Evolutionary conservation across 2,329 filamentous ascomycete genomes (phyloP), one percentile per base, ranked within the genome.

Genomic region (Laburnicola sp.): DNA sequence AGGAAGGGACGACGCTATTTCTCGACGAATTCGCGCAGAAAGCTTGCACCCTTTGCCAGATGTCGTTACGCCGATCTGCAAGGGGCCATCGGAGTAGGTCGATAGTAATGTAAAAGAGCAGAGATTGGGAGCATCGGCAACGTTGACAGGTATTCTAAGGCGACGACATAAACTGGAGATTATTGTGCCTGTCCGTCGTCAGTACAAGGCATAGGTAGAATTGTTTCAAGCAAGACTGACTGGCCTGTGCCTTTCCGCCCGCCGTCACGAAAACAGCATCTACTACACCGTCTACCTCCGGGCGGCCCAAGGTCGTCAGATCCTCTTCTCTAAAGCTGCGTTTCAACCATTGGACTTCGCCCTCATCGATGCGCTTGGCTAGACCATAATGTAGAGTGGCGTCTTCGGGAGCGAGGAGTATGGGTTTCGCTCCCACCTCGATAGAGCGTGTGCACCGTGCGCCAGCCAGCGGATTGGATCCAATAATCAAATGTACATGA

Each of bases 11-110:
- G 91, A 82, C 2, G 90, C 88, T 54, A 99, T 88, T 65, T 97
- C 94, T 50, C 94, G 83, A 11, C 92, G 85, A 63, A 99, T 90
- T 25, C 94, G 83, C 7, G 91, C 90, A 4, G 94, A 90, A 27
- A 99, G 82, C 74, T 96, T 97, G 78, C 94, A 97, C 1, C 94
- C 94, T 63, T 89, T 87, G 21, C 94, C 93, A 51, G 95, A 97
- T 0, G 94, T 97, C 2, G 94, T 97, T 51, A 99, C 88, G 55
- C 94, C 94, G 54, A 99, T 87, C 70, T 97, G 94, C 35, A 99
- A 80, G 7, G 94, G 93, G 0, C 94, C 94, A 66, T 97, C 92
- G 48, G 83, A 86, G 72, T 97, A 86, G 6, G 90, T 95, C 23
- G 91, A 94, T 39, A 97, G 84, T 45, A 99, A 81, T 4, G 88